Conservation (phyloP, 1,139 yeast genomes). For the Kodamaea fungicola region DNA sequence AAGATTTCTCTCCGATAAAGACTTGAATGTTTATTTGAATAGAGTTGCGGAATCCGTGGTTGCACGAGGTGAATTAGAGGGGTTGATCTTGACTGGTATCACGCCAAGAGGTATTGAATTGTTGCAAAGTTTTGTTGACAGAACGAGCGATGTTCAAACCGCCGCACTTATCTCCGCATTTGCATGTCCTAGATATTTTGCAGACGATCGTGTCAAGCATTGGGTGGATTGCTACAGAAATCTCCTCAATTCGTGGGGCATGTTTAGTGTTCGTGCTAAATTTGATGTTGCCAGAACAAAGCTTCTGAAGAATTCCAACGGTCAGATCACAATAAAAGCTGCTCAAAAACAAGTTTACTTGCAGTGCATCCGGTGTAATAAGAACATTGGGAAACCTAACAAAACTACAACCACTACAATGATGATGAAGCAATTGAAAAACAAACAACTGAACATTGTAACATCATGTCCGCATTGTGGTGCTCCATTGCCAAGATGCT, state of each 20-base stretch:
- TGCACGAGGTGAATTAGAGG: constrained; percentile 81
- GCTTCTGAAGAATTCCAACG: constrained; percentile 53
- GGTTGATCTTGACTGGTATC: constrained; percentile 83
- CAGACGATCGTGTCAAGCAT: constrained; percentile 63
- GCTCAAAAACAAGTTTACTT: constrained; percentile 74
- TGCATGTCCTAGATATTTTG: constrained; percentile 81
- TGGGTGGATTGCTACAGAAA: constrained; percentile 77
- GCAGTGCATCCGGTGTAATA: constrained; percentile 80
- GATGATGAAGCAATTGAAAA: constrained; percentile 37
- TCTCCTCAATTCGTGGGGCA: constrained; percentile 81
- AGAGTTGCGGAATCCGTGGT: constrained; percentile 72
- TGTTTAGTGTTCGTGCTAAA: constrained; percentile 73
- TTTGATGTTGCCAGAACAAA: constrained; percentile 79
- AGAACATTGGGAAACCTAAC: constrained; percentile 49
- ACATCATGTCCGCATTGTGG: constrained; percentile 81
- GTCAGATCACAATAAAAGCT: constrained; percentile 45
- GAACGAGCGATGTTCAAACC: constrained; percentile 90
- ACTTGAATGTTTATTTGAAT: constrained; percentile 63
- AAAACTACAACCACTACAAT: constrained; percentile 17
- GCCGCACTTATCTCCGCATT: constrained; percentile 78
- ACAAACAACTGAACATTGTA: constrained; percentile 21
- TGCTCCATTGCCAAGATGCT: constrained; percentile 85
- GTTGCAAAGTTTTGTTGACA: constrained; percentile 81
- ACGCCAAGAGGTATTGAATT: constrained; percentile 81
- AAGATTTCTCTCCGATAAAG: constrained; percentile 77